A percentile compares a stretch with the other conserved stretches of the same genome.
phyloP scores from a whole-genome alignment of 2,329 filamentous ascomycete species.

The Aureobasidium uvarum region DNA sequence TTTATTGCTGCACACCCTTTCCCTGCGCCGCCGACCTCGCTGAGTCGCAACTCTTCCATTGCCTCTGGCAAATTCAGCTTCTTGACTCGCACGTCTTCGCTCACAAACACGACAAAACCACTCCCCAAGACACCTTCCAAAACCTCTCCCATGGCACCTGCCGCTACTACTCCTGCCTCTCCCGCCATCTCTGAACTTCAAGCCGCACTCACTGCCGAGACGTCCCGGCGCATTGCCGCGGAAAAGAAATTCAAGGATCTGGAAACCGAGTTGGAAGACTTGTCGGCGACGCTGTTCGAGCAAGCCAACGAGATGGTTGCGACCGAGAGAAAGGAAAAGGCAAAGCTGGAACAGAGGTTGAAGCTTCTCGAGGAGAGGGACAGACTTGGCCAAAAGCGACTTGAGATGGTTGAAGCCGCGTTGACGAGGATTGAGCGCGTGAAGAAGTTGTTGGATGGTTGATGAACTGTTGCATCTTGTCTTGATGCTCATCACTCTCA shows the following conservation, averaged over 20 bases:
- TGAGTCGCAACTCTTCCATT: constrained; percentile 31
- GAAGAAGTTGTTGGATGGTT: constrained; percentile 56
- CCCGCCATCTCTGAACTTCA: constrained; percentile 46
- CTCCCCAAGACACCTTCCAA: constrained; percentile 32
- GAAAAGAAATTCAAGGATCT: constrained; percentile 65
- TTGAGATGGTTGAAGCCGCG: constrained; percentile 70
- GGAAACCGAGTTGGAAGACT: constrained; percentile 71
- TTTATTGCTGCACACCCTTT: constrained; percentile 26
- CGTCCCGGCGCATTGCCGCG: constrained; percentile 62
- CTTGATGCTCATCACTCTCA: neutral
- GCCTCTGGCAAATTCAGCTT: constrained; percentile 2
- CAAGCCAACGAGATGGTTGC: constrained; percentile 84
- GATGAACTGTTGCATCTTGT: constrained; percentile 26
- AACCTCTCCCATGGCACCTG: constrained; percentile 29
- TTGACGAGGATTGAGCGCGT: constrained; percentile 70
- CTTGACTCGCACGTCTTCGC: constrained; percentile 6
- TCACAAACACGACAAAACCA: neutral
- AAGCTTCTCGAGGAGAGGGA: constrained; percentile 68
- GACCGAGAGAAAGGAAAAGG: constrained; percentile 67
- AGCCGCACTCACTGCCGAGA: constrained; percentile 63
- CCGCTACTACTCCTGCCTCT: neutral
- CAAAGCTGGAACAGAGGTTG: constrained; percentile 68
- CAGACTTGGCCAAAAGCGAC: constrained; percentile 63
- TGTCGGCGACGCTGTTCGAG: constrained; percentile 70
- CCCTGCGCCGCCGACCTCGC: constrained; percentile 30